These are phyloP conservation scores for Cyathus olla DNA, from an alignment of 1,284 basidiomycete species.

Conservation along the genomic window DNA sequence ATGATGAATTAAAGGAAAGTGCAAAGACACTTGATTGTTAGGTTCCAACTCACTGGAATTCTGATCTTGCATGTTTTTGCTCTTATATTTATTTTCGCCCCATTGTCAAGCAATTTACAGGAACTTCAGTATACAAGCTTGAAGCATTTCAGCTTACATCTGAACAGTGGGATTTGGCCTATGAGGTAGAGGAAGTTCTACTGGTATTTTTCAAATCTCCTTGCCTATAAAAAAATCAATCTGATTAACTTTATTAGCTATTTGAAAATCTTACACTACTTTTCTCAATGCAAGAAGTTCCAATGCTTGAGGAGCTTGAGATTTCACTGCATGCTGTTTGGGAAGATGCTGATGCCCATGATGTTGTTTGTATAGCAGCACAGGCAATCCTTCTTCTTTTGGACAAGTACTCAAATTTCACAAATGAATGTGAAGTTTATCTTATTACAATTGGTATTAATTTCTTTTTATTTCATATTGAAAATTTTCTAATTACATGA, in stretches of 20 bases:
- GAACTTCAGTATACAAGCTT: background rate
- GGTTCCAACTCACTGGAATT: slow-evolving; percentile 19
- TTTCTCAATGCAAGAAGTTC: slow-evolving; percentile 22
- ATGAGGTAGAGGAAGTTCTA: background rate
- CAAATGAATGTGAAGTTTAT: slow-evolving; percentile 22
- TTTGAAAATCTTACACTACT: slow-evolving; percentile 20
- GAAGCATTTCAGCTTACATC: background rate
- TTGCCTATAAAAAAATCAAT: background rate
- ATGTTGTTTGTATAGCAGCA: slow-evolving; percentile 19
- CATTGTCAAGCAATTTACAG: background rate
- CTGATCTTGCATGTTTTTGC: slow-evolving; percentile 7
- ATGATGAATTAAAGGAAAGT: slow-evolving; percentile 5
- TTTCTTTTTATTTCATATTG: background rate
- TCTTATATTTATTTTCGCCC: background rate
- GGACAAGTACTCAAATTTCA: slow-evolving; percentile 22
- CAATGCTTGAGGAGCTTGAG: slow-evolving; percentile 21
- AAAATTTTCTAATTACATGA: slow-evolving; percentile 6
- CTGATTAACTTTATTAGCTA: slow-evolving; percentile 9
- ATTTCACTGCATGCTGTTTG: slow-evolving; percentile 6
- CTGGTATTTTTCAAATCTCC: background rate
- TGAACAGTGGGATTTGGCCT: background rate
- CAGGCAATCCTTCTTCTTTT: slow-evolving; percentile 21
- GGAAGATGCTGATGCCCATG: slow-evolving; percentile 4
- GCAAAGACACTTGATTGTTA: slow-evolving; percentile 3
- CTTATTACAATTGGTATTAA: slow-evolving; percentile 23